These are phyloP conservation scores for Solanum virginianum DNA, from an alignment of 257 asterid genomes.

Conservation along the genomic window DNA sequence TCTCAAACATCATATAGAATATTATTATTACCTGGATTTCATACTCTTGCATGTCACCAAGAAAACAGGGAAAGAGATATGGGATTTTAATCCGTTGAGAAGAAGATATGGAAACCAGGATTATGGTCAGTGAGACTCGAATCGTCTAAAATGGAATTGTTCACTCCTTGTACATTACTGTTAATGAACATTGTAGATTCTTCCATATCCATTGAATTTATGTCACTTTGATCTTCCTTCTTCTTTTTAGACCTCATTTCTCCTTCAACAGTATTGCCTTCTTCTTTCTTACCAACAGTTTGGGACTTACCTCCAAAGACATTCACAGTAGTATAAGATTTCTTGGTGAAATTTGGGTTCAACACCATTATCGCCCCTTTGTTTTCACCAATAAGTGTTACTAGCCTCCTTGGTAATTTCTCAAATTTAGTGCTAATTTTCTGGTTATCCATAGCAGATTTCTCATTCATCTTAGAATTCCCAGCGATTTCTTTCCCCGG, in stretches of 20 bases:
- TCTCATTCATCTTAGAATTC: constrained; percentile 9
- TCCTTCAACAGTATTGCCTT: not conserved
- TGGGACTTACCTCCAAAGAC: not conserved
- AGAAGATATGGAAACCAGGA: constrained; percentile 63
- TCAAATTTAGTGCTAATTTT: constrained; percentile 11
- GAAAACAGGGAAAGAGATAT: not conserved
- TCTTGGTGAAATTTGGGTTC: constrained; percentile 23
- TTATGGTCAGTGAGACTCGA: constrained; percentile 24
- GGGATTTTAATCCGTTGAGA: constrained; percentile 13
- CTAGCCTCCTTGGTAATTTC: constrained; percentile 29
- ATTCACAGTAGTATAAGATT: not conserved
- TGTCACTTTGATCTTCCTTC: constrained; percentile 1
- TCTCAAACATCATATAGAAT: not conserved
- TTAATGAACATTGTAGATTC: constrained; percentile 33
- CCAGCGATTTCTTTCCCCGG: not conserved
- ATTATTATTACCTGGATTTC: not conserved
- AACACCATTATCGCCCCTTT: constrained; percentile 73
- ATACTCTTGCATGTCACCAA: not conserved
- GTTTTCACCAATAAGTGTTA: constrained; percentile 70
- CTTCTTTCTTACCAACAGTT: constrained; percentile 13
- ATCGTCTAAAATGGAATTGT: constrained; percentile 54
- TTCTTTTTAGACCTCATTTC: constrained; percentile 13
- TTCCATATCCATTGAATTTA: constrained; percentile 2
- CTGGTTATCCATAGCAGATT: constrained; percentile 4
- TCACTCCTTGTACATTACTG: constrained; percentile 75